These are phyloP conservation scores for Apiospora malaysiana DNA, from an alignment of 2,329 filamentous ascomycete species.

Conservation along the genomic window DNA sequence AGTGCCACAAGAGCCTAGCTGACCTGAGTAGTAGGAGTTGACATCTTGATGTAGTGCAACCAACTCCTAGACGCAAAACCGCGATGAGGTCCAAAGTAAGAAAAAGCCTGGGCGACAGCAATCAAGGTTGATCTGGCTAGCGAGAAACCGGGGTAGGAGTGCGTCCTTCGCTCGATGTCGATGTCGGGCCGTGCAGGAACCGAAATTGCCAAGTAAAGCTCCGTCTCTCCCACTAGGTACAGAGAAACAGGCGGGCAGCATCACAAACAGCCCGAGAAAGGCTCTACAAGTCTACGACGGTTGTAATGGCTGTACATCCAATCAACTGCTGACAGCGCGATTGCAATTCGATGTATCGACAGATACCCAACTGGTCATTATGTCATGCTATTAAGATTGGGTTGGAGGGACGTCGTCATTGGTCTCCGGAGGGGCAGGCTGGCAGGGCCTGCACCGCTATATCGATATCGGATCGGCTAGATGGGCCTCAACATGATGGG, in stretches of 20 bases:
- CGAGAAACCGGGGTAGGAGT: not conserved
- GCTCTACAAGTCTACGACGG: not conserved
- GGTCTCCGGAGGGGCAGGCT: not conserved
- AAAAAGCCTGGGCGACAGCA: not conserved
- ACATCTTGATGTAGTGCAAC: not conserved
- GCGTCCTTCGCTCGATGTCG: not conserved
- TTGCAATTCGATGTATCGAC: not conserved
- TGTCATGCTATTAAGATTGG: not conserved
- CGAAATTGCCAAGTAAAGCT: not conserved
- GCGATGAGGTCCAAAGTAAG: not conserved
- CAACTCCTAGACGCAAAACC: not conserved
- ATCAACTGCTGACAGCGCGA: not conserved
- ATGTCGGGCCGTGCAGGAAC: constrained; percentile 3
- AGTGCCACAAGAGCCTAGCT: not conserved
- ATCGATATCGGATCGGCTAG: not conserved
- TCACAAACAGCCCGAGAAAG: not conserved
- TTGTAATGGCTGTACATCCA: no score
- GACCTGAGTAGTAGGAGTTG: not conserved
- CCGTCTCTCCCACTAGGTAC: not conserved
- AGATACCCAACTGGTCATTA: not conserved
- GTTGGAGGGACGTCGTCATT: not conserved
- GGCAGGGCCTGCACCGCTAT: not conserved
- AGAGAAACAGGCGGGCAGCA: not conserved
- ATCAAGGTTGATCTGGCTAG: not conserved
- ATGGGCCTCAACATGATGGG: not conserved